Evolutionary conservation across 495 filamentous ascomycete species (phyloP).

Genomic region (Podospora didyma): DNA sequence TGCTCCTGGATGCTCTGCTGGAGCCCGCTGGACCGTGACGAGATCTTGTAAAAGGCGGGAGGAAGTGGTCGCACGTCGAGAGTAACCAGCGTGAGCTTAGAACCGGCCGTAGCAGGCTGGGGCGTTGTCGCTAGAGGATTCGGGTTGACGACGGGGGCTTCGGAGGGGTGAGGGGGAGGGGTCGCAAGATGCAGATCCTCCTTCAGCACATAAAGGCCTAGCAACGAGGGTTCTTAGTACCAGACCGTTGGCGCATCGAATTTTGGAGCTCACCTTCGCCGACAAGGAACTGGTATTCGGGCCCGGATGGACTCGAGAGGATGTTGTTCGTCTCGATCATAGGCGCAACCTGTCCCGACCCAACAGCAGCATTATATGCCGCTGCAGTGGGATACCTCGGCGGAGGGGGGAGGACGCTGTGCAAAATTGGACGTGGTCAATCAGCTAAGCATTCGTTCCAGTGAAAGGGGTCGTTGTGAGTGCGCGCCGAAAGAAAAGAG

Average conservation of each 20-base stretch:
- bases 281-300: slow-evolving; percentile 78
- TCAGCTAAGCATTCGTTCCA: background rate
- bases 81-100: slow-evolving; percentile 75
- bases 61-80: slow-evolving; percentile 59
- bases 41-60: slow-evolving; percentile 48
- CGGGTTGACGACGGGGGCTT: slow-evolving; percentile 75
- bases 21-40: slow-evolving; percentile 33
- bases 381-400: slow-evolving; percentile 71
- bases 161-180: slow-evolving; percentile 90
- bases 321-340: slow-evolving; percentile 91
- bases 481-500: too few relatives aligned
- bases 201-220: slow-evolving; percentile 82
- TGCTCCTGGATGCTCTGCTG: slow-evolving; percentile 57
- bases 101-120: slow-evolving; percentile 74
- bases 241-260: background rate
- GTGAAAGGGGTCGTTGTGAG: background rate
- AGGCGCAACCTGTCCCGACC: slow-evolving; percentile 58
- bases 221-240: background rate
- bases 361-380: slow-evolving; percentile 61
- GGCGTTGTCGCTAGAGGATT: slow-evolving; percentile 87
- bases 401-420: slow-evolving; percentile 77
- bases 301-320: slow-evolving; percentile 70
- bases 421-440: background rate
- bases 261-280: slow-evolving; percentile 69
- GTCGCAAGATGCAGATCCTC: slow-evolving; percentile 91